Evolutionary conservation across 805 yeast genomes (phyloP).

Genomic region (Torulaspora microellipsoides): DNA sequence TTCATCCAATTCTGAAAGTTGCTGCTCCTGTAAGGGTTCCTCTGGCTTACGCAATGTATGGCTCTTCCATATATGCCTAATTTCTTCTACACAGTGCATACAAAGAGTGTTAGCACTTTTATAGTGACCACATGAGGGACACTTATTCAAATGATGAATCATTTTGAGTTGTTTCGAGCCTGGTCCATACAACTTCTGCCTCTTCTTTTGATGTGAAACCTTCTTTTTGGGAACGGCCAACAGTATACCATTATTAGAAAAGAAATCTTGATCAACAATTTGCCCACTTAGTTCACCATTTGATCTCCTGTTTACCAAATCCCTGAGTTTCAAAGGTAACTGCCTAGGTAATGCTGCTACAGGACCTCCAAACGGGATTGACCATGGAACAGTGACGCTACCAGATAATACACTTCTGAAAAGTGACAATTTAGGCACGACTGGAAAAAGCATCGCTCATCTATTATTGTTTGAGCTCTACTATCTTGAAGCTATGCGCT

Average conservation of each 20-base stretch:
- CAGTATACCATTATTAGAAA: slow-evolving; percentile 65
- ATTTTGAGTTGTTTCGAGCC: slow-evolving; percentile 77
- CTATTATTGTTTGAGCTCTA: not conserved
- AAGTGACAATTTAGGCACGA: not conserved
- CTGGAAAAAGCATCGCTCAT: not conserved
- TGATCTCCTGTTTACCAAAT: slow-evolving; percentile 1
- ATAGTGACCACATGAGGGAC: slow-evolving; percentile 93
- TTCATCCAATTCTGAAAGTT: slow-evolving; percentile 53
- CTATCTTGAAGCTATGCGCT: no score
- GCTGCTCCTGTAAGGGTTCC: slow-evolving; percentile 32
- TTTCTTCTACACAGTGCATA: slow-evolving; percentile 85
- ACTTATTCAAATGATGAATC: slow-evolving; percentile 71
- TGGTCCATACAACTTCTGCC: slow-evolving; percentile 78
- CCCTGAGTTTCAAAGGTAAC: slow-evolving; percentile 6
- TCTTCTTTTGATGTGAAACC: slow-evolving; percentile 77
- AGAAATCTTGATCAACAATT: slow-evolving; percentile 28
- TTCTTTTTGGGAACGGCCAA: slow-evolving; percentile 94
- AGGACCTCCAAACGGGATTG: slow-evolving; percentile 1
- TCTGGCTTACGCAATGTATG: slow-evolving; percentile 26
- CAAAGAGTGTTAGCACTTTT: slow-evolving; percentile 89
- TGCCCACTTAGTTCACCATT: not conserved
- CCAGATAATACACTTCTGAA: not conserved
- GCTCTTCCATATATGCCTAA: slow-evolving; percentile 66
- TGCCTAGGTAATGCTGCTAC: slow-evolving; percentile 5
- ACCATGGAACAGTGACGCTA: slow-evolving; percentile 4